Evolutionary conservation across 2,329 filamentous ascomycete genomes (phyloP).

Genomic region (Elsinoe necatrix): DNA sequence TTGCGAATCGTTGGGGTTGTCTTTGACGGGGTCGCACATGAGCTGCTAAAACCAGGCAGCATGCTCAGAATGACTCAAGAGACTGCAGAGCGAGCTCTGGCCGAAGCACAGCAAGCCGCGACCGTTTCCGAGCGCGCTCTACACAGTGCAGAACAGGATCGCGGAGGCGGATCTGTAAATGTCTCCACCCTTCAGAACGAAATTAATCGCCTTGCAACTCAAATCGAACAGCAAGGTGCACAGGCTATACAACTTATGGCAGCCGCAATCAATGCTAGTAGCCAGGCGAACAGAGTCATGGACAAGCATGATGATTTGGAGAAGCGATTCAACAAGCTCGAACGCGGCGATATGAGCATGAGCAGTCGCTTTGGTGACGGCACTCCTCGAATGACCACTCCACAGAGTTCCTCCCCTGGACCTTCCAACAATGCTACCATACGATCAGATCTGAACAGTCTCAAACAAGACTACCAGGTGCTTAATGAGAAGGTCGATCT

Average conservation of each 20-base stretch:
- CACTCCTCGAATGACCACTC: not conserved
- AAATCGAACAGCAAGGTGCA: not conserved
- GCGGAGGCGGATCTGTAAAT: not conserved
- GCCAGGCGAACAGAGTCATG: not conserved
- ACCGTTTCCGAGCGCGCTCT: not conserved
- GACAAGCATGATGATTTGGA: constrained; percentile 7
- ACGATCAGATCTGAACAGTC: not conserved
- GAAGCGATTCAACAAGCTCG: not conserved
- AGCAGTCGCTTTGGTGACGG: not conserved
- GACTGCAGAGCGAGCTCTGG: not conserved
- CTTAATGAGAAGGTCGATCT: not conserved
- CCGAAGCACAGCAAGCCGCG: not conserved
- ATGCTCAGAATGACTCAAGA: not conserved
- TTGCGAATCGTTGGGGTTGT: not conserved
- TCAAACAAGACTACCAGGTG: not conserved
- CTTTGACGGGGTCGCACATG: not conserved
- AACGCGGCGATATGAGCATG: not conserved
- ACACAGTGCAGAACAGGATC: not conserved
- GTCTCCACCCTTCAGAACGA: not conserved
- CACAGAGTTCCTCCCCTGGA: not conserved
- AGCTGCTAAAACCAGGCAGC: not conserved
- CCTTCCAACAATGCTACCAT: not conserved
- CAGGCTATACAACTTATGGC: not conserved
- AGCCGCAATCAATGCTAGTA: not conserved
- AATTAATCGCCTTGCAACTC: not conserved